These are phyloP conservation scores for Plantago lanceolata DNA, from an alignment of 305 asterid species.

Conservation along the genomic window DNA sequence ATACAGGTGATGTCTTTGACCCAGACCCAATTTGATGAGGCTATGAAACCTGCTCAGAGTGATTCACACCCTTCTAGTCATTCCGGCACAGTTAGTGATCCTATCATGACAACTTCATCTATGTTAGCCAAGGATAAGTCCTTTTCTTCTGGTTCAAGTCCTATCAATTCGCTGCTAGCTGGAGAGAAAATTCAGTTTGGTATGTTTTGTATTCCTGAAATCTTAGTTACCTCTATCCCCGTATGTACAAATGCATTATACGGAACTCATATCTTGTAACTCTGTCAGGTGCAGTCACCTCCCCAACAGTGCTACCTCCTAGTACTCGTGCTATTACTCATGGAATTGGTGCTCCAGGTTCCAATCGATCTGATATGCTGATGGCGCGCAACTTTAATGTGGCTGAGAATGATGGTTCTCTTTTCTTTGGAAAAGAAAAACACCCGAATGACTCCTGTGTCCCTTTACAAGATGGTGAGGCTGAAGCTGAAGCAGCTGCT, in stretches of 20 bases:
- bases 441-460: slow-evolving; percentile 45
- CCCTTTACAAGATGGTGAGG: slow-evolving; percentile 63
- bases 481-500: slow-evolving; percentile 98
- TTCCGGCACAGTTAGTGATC: slow-evolving; percentile 48
- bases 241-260: background rate
- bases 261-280: slow-evolving; percentile 7
- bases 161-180: slow-evolving; percentile 86
- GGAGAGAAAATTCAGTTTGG: slow-evolving; percentile 98
- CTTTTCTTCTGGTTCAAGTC: slow-evolving; percentile 67
- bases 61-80: slow-evolving; percentile 58
- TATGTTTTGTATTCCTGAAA: slow-evolving; percentile 25
- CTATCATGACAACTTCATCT: slow-evolving; percentile 53
- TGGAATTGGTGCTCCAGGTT: slow-evolving; percentile 84
- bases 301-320: slow-evolving; percentile 76
- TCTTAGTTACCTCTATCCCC: slow-evolving; percentile 2
- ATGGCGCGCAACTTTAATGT: slow-evolving; percentile 47
- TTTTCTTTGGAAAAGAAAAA: slow-evolving; percentile 65
- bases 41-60: slow-evolving; percentile 66
- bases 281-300: slow-evolving; percentile 80
- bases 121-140: slow-evolving; percentile 58
- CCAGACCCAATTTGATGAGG: slow-evolving; percentile 89
- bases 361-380: slow-evolving; percentile 63
- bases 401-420: slow-evolving; percentile 46
- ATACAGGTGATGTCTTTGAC: slow-evolving; percentile 77
- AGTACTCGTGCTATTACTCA: slow-evolving; percentile 54